Base-by-base conservation (phyloP, 2,329 filamentous ascomycete species). In the Macrophomina phaseolina region DNA sequence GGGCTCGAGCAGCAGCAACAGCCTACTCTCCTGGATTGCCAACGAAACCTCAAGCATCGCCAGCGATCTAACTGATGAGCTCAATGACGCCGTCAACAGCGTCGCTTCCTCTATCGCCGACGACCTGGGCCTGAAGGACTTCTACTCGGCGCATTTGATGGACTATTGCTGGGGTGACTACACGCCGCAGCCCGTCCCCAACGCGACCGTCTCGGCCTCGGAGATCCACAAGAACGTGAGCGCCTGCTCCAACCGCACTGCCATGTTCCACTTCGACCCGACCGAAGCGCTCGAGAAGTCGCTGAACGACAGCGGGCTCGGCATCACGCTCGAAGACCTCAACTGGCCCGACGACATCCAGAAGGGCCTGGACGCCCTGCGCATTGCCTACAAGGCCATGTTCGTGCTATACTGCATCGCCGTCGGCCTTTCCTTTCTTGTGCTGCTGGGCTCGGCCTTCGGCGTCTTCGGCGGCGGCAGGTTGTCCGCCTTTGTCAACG, bases 341-440 rank as follows among this genome's bases (percentile, higher is more conserved):
- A 73, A 84, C 45, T 90, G 87, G 86, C 86, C 87, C 0, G 74
- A 80, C 2, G 82, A 84, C 18, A 84, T 90, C 68, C 79, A 85
- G 68, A 76, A 83, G 14, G 85, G 84, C 14, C 80, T 89, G 64
- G 72, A 82, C 42, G 81, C 81, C 0, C 79, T 90, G 52, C 79
- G 80, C 38, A 74, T 81, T 2, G 82, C 84, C 1, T 80, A 82
- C 68, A 81, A 82, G 30, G 84, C 83, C 2, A 84, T 84, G 68
- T 87, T 88, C 52, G 80, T 88, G 4, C 80, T 90, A 30, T 90
- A 89, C 74, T 84, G 84, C 71, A 81, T 89, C 48, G 84, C 84
- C 14, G 84, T 87, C 68, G 84, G 76, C 5, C 78, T 86, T 9
- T 81, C 85, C 16, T 84, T 83, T 8, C 48, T 86, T 8, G 80